phyloP scores from a whole-genome alignment of 2,329 filamentous ascomycete species.

The Sordariomycetes sp. region DNA sequence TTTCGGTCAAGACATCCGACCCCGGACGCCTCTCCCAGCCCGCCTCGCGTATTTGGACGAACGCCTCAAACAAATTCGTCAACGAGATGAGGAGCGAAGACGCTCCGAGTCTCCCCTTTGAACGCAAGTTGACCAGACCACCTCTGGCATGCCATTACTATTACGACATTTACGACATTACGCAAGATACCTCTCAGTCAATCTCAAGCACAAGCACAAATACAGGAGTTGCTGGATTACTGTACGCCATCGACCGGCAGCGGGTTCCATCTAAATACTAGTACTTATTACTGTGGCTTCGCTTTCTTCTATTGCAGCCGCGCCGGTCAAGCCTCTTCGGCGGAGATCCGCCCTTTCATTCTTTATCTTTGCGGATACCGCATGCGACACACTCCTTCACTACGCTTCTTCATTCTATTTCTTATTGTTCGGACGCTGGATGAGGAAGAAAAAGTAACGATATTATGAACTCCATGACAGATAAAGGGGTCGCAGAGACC shows the following conservation, averaged over 20 bases:
- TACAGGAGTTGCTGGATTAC: background rate
- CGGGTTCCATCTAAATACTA: background rate
- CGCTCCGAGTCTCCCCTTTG: conserved; percentile 42
- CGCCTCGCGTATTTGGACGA: conserved; percentile 51
- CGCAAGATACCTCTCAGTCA: background rate
- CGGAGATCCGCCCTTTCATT: background rate
- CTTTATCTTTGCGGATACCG: background rate
- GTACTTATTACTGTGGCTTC: background rate
- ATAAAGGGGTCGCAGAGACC: background rate
- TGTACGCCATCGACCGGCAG: background rate
- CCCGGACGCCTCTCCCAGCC: conserved; percentile 33
- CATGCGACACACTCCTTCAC: background rate
- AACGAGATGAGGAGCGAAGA: conserved; percentile 27
- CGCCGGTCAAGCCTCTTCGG: background rate
- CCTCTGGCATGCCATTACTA: background rate
- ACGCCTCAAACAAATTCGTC: conserved; percentile 44
- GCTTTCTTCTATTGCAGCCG: background rate
- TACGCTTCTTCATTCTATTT: background rate
- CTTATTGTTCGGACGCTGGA: background rate
- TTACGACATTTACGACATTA: conserved; percentile 1
- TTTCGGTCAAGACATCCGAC: conserved; percentile 15
- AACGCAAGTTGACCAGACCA: conserved; percentile 7
- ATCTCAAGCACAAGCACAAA: background rate
- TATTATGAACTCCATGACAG: background rate
- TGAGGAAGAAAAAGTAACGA: background rate